Conservation (phyloP, 78 protist species). For the Dictyostelium intermedium region DNA sequence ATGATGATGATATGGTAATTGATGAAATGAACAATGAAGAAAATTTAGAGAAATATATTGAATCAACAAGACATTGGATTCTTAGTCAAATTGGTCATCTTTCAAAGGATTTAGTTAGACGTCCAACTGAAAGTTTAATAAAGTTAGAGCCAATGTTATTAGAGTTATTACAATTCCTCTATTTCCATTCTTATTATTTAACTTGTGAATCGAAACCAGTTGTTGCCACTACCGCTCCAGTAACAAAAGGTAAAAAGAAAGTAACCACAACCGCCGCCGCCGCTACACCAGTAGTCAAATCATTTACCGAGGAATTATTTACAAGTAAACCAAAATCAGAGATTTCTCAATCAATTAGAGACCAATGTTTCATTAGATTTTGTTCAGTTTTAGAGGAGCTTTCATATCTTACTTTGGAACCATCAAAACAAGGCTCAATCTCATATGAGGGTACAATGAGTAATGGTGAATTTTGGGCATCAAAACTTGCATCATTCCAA, state of each 20-base stretch:
- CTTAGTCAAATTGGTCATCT: constrained; percentile 28
- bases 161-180: constrained; percentile 42
- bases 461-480: constrained; percentile 52
- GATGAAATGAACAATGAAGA: constrained; percentile 13
- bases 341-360: neutral
- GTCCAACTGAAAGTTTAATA: neutral
- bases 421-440: neutral
- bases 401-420: neutral
- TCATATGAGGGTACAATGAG: constrained; percentile 25
- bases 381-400: constrained; percentile 41
- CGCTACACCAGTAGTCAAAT: neutral
- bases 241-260: neutral
- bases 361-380: constrained; percentile 8
- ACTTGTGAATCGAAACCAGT: neutral
- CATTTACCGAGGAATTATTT: neutral
- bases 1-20: neutral
- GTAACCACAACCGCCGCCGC: neutral
- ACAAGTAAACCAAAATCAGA: constrained; percentile 20
- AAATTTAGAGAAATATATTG: neutral
- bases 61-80: constrained; percentile 17
- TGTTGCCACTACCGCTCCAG: neutral
- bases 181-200: constrained; percentile 46
- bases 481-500: constrained; percentile 17
- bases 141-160: neutral
- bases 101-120: constrained; percentile 6